Evolutionary conservation across 495 filamentous ascomycete genomes (phyloP).

Genomic region (Cenococcum geophilum): DNA sequence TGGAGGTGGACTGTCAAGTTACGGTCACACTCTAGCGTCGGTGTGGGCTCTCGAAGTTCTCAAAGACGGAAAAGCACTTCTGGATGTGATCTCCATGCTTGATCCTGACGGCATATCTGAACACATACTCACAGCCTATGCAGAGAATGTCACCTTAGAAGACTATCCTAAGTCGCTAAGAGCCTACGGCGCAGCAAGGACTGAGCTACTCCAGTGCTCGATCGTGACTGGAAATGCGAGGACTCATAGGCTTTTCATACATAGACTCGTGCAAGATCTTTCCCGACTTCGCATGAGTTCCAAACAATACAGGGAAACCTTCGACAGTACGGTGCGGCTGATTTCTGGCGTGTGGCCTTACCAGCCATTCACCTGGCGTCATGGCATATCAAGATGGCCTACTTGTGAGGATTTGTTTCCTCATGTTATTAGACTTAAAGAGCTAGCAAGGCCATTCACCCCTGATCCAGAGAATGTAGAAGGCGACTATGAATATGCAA

Average conservation of each 20-base stretch:
- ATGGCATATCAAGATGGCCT: constrained; percentile 29
- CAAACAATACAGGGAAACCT: constrained; percentile 16
- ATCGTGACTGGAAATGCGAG: constrained; percentile 26
- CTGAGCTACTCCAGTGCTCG: constrained; percentile 26
- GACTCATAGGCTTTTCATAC: constrained; percentile 30
- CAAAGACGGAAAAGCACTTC: background rate
- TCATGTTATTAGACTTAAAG: constrained; percentile 27
- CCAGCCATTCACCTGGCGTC: constrained; percentile 17
- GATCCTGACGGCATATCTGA: constrained; percentile 30
- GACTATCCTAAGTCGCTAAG: constrained; percentile 10
- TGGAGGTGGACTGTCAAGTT: background rate
- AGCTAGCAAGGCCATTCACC: background rate
- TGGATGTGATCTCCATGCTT: constrained; percentile 28
- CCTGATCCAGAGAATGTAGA: constrained; percentile 6
- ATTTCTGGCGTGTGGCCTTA: constrained; percentile 29
- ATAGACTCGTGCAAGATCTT: constrained; percentile 38
- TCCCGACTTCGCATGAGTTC: constrained; percentile 26
- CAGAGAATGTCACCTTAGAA: constrained; percentile 3
- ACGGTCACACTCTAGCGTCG: background rate
- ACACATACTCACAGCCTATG: constrained; percentile 8
- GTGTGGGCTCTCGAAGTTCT: constrained; percentile 15
- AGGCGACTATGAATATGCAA: constrained; percentile 26
- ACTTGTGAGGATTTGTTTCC: constrained; percentile 32
- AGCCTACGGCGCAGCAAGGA: constrained; percentile 12
- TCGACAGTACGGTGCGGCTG: constrained; percentile 24